Evolutionary conservation across 768 basidiomycete species (phyloP).

Genomic region (Phylloporus sp.): DNA sequence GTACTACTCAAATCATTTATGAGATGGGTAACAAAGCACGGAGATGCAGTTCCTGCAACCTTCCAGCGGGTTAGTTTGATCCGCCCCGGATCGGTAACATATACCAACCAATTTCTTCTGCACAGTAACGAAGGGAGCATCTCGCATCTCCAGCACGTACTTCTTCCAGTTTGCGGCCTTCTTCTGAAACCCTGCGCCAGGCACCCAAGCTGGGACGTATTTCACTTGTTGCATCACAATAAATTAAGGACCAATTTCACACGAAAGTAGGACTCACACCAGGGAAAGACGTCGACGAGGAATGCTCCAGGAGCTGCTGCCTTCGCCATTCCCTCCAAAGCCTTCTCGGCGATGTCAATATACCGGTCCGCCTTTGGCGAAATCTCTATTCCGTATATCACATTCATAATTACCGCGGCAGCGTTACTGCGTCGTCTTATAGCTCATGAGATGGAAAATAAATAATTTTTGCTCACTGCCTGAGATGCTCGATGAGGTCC

Average conservation of each 20-base stretch:
- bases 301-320: constrained; percentile 52
- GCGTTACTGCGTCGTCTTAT: constrained; percentile 36
- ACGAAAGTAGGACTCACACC: constrained; percentile 23
- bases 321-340: constrained; percentile 47
- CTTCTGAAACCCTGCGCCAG: constrained; percentile 47
- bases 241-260: neutral
- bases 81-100: neutral
- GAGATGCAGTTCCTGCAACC: constrained; percentile 26
- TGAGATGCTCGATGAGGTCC: constrained; percentile 45
- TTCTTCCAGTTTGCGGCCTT: constrained; percentile 49
- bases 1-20: constrained; percentile 16
- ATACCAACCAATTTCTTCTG: constrained; percentile 36
- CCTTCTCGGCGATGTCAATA: constrained; percentile 49
- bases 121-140: constrained; percentile 40
- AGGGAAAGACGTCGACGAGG: constrained; percentile 48
- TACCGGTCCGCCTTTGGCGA: constrained; percentile 42
- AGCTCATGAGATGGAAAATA: neutral
- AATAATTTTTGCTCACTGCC: constrained; percentile 37
- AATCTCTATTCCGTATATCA: constrained; percentile 49
- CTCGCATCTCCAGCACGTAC: constrained; percentile 46
- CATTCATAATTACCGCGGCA: constrained; percentile 50
- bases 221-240: constrained; percentile 37
- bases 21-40: constrained; percentile 30
- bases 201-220: constrained; percentile 50
- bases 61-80: constrained; percentile 5